Evolutionary conservation across 2,329 filamentous ascomycete genomes (phyloP), one percentile per base, ranked within the genome.

Genomic region (Dothideomycetes sp.): DNA sequence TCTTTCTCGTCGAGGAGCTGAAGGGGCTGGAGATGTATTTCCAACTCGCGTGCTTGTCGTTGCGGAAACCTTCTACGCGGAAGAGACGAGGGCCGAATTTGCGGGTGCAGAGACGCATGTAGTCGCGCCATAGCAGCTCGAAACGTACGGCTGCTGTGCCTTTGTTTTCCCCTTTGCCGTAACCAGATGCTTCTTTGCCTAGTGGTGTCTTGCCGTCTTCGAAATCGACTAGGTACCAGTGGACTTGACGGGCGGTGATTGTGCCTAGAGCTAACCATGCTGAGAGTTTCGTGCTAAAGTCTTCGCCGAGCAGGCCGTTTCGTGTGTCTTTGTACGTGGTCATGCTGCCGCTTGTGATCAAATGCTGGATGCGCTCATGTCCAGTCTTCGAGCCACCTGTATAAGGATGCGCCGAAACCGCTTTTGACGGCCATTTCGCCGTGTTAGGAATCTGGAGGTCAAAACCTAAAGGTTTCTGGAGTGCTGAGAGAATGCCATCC

Each of bases 51-150:
- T 52, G 45, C 27, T 49, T 41, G 30, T 68, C 66, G 17, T 67
- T 57, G 12, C 73, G 71, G 49, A 85, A 84, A 0, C 84, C 84
- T 4, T 70, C 67, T 2, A 80, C 59, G 10, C 65, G 62, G 55
- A 85, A 89, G 4, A 89, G 69, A 16, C 72, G 73, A 12, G 59
- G 54, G 1, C 74, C 73, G 47, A 83, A 86, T 51, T 88, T 88
- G 22, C 71, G 70, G 5, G 76, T 79, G 54, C 80, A 85, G 0
- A 89, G 70, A 1, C 81, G 71, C 79, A 89, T 86, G 53, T 88
- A 89, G 52, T 89, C 84, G 28, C 84, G 67, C 83, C 81, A 86
- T 0, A 89, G 59, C 0, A 91, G 65, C 53, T 89, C 82, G 42
- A 84, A 80, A 0, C 84, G 74, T 1, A 89, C 71, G 0, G 69